Base-by-base conservation (phyloP, 768 basidiomycete genomes). In the Trametes punicea region DNA sequence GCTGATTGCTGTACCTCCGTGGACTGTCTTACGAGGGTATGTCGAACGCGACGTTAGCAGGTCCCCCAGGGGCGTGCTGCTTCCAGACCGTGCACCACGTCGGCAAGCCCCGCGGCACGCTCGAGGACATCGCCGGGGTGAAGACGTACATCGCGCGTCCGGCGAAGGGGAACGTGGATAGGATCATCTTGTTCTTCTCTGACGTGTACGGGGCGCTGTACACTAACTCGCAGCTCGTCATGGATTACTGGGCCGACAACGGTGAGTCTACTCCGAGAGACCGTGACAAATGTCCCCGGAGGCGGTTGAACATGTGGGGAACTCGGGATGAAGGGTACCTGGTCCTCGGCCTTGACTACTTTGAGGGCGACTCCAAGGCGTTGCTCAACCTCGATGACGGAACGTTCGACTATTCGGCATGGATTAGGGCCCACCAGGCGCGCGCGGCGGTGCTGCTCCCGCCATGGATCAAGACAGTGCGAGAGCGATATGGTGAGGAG, bases 141-240 rank as follows among this genome's bases (percentile, higher is more conserved):
- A 67, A 73, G 0, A 84, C 83, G 0, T 86, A 87, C 62, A 52
- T 86, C 33, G 76, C 82, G 3, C 76, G 80, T 50, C 80, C 81
- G 0, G 64, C 72, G 2, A 56, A 21, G 7, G 31, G 40, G 34
- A 56, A 50, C 6, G 74, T 73, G 57, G 50, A 46, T 6, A 75
- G 74, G 61, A 71, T 87, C 51, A 66, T 87, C 16, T 66, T 87
- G 20, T 86, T 74, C 72, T 78, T 82, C 57, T 60, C 83, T 0
- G 85, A 87, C 59, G 75, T 86, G 2, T 84, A 73, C 61, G 79
- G 85, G 1, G 79, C 85, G 2, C 76, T 84, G 55, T 83, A 73
- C 62, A 47, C 79, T 57, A 87, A 86, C 65, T 78, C 76, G 45
- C 73, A 83, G 66, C 71, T 85, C 20, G 53, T 87, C 5, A 82